phyloP scores from a whole-genome alignment of 306 rosid species.

The Quercus aquifolioides region DNA sequence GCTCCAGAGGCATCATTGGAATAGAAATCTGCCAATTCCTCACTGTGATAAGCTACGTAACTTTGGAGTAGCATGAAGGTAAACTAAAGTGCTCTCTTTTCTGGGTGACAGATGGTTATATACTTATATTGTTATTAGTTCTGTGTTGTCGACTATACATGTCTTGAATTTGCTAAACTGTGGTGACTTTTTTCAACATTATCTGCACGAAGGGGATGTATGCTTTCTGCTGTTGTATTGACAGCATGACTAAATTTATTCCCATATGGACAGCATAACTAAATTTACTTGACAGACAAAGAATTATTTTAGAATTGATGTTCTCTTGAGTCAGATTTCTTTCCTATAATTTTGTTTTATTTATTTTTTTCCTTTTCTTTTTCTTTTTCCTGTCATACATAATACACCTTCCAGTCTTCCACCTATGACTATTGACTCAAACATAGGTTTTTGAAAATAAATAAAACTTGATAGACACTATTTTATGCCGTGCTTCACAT shows the following conservation, averaged over 20 bases:
- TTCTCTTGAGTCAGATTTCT: not conserved
- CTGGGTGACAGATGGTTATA: not conserved
- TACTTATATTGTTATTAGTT: not conserved
- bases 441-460: not conserved
- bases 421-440: not conserved
- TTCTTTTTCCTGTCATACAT: no score
- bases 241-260: not conserved
- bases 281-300: not conserved
- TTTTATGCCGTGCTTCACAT: not conserved
- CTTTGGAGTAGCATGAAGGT: conserved; percentile 61
- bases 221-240: not conserved
- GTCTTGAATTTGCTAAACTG: not conserved
- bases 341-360: not conserved
- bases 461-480: not conserved
- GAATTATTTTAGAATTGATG: not conserved
- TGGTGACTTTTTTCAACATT: not conserved
- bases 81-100: conserved; percentile 12
- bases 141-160: conserved; percentile 1
- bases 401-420: not conserved
- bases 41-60: conserved; percentile 66
- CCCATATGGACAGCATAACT: not conserved
- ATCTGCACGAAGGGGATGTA: not conserved
- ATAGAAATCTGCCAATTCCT: conserved; percentile 70
- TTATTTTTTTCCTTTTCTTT: not conserved
- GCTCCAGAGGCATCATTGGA: conserved; percentile 84